phyloP scores from a whole-genome alignment of 805 yeast genomes.

The Cyberlindnera xishuangbannaensis region DNA sequence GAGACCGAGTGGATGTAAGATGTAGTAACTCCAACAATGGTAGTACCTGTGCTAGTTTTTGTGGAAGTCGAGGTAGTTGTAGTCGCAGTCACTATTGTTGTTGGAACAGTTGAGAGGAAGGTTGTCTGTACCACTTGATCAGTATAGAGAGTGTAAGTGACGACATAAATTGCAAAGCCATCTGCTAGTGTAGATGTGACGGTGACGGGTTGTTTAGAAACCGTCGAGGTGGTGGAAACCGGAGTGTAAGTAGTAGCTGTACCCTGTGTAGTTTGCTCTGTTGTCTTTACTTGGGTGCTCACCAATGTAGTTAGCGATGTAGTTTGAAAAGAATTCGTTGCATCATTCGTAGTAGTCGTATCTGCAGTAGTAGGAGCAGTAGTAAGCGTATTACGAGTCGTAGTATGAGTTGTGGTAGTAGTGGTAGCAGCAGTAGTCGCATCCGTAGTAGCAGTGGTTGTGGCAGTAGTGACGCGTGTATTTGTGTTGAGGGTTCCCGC shows the following conservation, averaged over 20 bases:
- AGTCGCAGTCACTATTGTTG: constrained; percentile 2
- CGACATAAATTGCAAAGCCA: neutral
- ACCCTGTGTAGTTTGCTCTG: neutral
- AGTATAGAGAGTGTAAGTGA: constrained; percentile 15
- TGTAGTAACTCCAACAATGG: constrained; percentile 4
- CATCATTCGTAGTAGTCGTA: neutral
- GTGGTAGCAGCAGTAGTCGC: constrained; percentile 1
- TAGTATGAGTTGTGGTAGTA: constrained; percentile 7
- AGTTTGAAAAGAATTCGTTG: neutral
- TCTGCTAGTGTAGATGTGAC: neutral
- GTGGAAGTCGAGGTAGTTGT: constrained; percentile 7
- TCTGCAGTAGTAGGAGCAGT: neutral
- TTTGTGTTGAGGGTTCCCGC: constrained; percentile 17
- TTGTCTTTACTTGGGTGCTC: neutral
- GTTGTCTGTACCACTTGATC: constrained; percentile 1
- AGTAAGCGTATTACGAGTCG: constrained; percentile 3
- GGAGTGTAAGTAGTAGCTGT: constrained; percentile 1
- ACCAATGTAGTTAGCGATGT: neutral
- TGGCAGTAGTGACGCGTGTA: constrained; percentile 10
- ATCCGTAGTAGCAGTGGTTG: constrained; percentile 4
- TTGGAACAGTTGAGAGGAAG: constrained; percentile 3
- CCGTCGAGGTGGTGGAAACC: constrained; percentile 17
- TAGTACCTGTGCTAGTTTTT: constrained; percentile 3
- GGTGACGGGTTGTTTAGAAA: constrained; percentile 11
- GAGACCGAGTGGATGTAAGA: constrained; percentile 8